A percentile compares a stretch with the other conserved stretches of the same genome.
phyloP scores from a whole-genome alignment of 768 basidiomycete genomes.

The Xerocomellus chrysenteron region DNA sequence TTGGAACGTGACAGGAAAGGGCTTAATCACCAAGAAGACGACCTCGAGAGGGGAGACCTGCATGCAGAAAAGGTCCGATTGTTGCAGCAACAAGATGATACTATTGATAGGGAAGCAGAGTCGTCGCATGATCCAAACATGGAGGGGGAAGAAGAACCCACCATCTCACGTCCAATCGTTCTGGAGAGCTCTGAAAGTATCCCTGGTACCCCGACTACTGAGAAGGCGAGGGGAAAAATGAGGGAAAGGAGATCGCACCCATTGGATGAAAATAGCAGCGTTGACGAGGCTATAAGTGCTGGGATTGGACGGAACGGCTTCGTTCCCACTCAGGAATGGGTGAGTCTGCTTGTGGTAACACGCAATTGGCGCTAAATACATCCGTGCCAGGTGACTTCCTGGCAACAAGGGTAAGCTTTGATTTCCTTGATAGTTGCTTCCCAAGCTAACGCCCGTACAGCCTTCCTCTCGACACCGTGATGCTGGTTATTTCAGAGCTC shows the following conservation, averaged over 20 bases:
- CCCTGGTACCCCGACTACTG: conserved; percentile 49
- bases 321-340: conserved; percentile 97
- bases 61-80: conserved; percentile 64
- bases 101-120: conserved; percentile 23
- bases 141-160: conserved; percentile 15
- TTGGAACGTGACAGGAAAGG: conserved; percentile 26
- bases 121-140: conserved; percentile 14
- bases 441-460: conserved; percentile 38
- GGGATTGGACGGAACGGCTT: conserved; percentile 89
- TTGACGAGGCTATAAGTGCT: conserved; percentile 64
- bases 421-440: not conserved
- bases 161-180: conserved; percentile 36
- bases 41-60: conserved; percentile 28
- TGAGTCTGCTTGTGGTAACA: conserved; percentile 32
- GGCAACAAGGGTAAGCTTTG: conserved; percentile 84
- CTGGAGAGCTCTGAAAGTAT: conserved; percentile 44
- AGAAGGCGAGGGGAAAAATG: conserved; percentile 93
- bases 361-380: conserved; percentile 1
- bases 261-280: conserved; percentile 47
- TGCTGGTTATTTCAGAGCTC: conserved; percentile 86
- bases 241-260: conserved; percentile 63
- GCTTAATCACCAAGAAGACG: conserved; percentile 14
- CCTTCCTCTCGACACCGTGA: conserved; percentile 83
- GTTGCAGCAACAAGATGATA: conserved; percentile 51
- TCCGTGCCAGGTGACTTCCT: conserved; percentile 69